phyloP scores from a whole-genome alignment of 108 stramenopile genomes.

The Bacterosira constricta region DNA sequence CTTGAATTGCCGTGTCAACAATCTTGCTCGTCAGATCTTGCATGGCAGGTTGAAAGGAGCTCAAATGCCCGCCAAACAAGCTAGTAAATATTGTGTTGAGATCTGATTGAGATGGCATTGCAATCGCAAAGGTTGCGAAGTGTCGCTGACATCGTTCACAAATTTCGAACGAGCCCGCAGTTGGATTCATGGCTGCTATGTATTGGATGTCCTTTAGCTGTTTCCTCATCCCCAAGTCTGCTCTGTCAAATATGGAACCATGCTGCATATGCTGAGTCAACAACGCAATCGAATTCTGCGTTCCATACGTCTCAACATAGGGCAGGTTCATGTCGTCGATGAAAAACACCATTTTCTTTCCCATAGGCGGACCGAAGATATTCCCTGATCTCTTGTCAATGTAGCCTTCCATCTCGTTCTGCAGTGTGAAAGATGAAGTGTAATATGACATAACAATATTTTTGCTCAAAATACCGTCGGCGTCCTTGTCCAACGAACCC shows the following conservation, averaged over 20 bases:
- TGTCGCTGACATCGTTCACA: slow-evolving; percentile 89
- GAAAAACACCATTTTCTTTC: slow-evolving; percentile 81
- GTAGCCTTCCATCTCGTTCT: slow-evolving; percentile 79
- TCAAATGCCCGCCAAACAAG: slow-evolving; percentile 78
- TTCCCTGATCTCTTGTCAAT: slow-evolving; percentile 89
- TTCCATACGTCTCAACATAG: slow-evolving; percentile 92
- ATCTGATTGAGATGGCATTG: slow-evolving; percentile 79
- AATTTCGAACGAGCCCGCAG: slow-evolving; percentile 86
- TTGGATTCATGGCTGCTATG: slow-evolving; percentile 91
- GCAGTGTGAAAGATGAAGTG: slow-evolving; percentile 79
- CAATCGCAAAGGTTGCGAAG: slow-evolving; percentile 83
- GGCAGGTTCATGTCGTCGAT: slow-evolving; percentile 93
- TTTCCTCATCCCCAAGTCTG: slow-evolving; percentile 85
- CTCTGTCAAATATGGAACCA: slow-evolving; percentile 86
- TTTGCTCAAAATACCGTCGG: slow-evolving; percentile 75
- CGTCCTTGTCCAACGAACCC: slow-evolving; percentile 70
- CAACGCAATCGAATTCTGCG: slow-evolving; percentile 89
- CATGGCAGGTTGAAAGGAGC: slow-evolving; percentile 62
- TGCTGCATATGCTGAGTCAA: slow-evolving; percentile 88
- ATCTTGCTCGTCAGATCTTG: slow-evolving; percentile 60
- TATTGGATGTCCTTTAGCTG: slow-evolving; percentile 88
- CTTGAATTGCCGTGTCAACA: slow-evolving; percentile 76
- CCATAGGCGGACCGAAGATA: slow-evolving; percentile 84
- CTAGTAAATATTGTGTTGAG: slow-evolving; percentile 81
- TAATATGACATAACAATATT: slow-evolving; percentile 90